phyloP scores from a whole-genome alignment of 2,329 filamentous ascomycete genomes.

The Botryotinia calthae region DNA sequence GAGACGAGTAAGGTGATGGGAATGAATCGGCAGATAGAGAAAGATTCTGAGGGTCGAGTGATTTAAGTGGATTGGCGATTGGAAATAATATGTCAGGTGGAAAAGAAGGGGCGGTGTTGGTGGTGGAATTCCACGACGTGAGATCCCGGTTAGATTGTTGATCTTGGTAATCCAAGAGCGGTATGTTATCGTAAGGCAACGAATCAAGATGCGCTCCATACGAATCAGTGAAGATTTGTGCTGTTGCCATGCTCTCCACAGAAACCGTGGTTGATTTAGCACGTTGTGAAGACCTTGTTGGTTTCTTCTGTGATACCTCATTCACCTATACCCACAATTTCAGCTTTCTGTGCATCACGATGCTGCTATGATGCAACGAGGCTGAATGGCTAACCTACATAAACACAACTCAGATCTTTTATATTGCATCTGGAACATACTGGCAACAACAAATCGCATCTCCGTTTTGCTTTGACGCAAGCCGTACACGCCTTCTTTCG shows the following conservation, averaged over 20 bases:
- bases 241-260: neutral
- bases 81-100: neutral
- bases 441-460: slow-evolving; percentile 32
- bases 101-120: neutral
- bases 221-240: neutral
- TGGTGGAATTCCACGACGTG: neutral
- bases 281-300: neutral
- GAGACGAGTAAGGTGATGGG: slow-evolving; percentile 19
- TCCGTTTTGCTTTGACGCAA: slow-evolving; percentile 32
- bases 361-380: neutral
- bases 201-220: neutral
- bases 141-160: neutral
- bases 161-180: neutral
- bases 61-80: too few species aligned
- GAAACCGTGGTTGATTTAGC: neutral
- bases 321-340: slow-evolving; percentile 2
- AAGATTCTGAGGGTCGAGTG: neutral
- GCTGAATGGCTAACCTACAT: slow-evolving; percentile 23
- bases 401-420: slow-evolving; percentile 25
- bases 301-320: neutral
- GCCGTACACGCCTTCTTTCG: slow-evolving; percentile 28
- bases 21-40: neutral
- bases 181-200: neutral
- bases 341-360: neutral
- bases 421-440: slow-evolving; percentile 27